Percentiles rank a stretch among this genome's conserved stretches.
phyloP scores from a whole-genome alignment of 495 filamentous ascomycete species.

The Annulohypoxylon nitens region DNA sequence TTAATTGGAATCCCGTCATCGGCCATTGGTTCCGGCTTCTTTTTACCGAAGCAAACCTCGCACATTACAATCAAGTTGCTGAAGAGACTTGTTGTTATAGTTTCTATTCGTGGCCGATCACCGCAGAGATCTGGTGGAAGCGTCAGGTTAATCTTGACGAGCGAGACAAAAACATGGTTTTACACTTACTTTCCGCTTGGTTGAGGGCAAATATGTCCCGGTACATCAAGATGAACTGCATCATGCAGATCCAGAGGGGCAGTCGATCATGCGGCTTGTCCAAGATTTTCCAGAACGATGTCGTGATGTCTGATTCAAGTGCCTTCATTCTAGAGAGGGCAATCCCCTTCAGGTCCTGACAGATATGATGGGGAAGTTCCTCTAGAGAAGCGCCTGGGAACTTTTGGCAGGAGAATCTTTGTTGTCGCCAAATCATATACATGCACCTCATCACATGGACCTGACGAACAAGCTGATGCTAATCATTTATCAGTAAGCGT shows the following conservation, averaged over 20 bases:
- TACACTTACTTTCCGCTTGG: conserved; percentile 40
- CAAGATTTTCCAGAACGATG: conserved; percentile 39
- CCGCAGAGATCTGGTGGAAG: conserved; percentile 28
- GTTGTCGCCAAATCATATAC: conserved; percentile 52
- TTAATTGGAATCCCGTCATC: conserved; percentile 38
- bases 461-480: conserved; percentile 50
- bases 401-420: conserved; percentile 44
- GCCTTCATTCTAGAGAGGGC: conserved; percentile 43
- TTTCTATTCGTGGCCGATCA: conserved; percentile 26
- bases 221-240: conserved; percentile 52
- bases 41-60: conserved; percentile 51
- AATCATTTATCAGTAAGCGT: conserved; percentile 41
- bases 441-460: conserved; percentile 52
- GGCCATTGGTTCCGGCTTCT: conserved; percentile 44
- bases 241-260: conserved; percentile 50
- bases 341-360: conserved; percentile 43
- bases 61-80: conserved; percentile 52
- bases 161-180: neutral
- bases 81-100: conserved; percentile 38
- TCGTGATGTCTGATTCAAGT: conserved; percentile 44
- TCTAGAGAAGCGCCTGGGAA: conserved; percentile 23
- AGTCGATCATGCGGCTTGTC: conserved; percentile 49
- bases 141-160: conserved; percentile 27
- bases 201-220: conserved; percentile 40
- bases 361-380: conserved; percentile 43